These are phyloP conservation scores for Cyberlindnera galapagoensis DNA, from an alignment of 805 yeast genomes.

Conservation along the genomic window DNA sequence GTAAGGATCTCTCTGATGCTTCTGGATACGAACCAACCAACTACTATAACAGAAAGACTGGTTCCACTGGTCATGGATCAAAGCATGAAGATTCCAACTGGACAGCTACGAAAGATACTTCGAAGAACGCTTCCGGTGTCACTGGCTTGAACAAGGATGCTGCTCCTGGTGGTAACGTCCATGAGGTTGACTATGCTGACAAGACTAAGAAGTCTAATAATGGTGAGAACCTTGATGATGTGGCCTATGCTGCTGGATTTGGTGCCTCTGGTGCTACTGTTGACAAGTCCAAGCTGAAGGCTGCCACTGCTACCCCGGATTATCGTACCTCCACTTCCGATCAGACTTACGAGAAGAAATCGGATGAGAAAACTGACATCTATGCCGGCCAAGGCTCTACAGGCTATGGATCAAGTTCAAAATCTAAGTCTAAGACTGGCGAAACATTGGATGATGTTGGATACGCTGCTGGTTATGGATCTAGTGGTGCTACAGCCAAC, in stretches of 20 bases:
- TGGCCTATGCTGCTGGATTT: conserved; percentile 1
- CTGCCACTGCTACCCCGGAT: not conserved
- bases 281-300: no score
- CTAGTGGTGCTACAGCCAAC: conserved; percentile 10
- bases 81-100: no score
- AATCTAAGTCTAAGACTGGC: no score
- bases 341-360: not conserved
- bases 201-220: not conserved
- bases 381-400: no score
- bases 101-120: not conserved
- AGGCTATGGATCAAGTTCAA: not conserved
- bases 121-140: conserved; percentile 4
- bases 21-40: conserved; percentile 17
- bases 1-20: conserved; percentile 16
- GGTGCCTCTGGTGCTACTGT: conserved; percentile 2
- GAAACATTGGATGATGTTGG: conserved; percentile 7
- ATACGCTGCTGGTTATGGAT: conserved; percentile 9
- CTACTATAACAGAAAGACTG: conserved; percentile 13
- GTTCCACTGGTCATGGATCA: not conserved
- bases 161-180: conserved; percentile 1
- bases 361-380: no score
- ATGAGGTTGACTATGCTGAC: not conserved
- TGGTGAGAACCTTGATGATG: conserved; percentile 1
- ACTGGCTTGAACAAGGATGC: conserved; percentile 1
- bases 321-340: not conserved